A percentile compares a stretch with the other conserved stretches of the same genome.
Conservation (phyloP, 2,329 filamentous ascomycete species). For the Sporothrix luriei region DNA sequence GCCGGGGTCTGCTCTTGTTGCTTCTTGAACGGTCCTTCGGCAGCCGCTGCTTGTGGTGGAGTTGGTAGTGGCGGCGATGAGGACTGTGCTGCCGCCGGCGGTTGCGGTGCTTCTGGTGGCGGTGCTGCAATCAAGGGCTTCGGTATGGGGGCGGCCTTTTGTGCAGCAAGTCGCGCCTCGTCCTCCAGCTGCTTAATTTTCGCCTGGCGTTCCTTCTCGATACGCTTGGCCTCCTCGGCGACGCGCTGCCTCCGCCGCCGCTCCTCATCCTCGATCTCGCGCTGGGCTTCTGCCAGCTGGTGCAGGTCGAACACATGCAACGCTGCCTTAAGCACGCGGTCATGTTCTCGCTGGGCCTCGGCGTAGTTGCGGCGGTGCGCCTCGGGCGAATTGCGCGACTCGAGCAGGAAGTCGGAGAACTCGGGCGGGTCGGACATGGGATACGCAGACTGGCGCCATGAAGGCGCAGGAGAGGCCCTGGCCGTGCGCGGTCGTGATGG, state of each 20-base stretch:
- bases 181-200: slow-evolving; percentile 39
- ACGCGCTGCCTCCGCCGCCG: slow-evolving; percentile 36
- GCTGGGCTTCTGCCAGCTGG: slow-evolving; percentile 38
- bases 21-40: slow-evolving; percentile 3
- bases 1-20: neutral
- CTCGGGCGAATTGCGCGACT: slow-evolving; percentile 43
- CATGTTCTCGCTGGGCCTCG: slow-evolving; percentile 40
- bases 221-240: slow-evolving; percentile 39
- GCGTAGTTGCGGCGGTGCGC: slow-evolving; percentile 41
- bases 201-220: slow-evolving; percentile 35
- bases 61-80: slow-evolving; percentile 5
- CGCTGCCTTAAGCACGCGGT: slow-evolving; percentile 37
- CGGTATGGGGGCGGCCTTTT: slow-evolving; percentile 42
- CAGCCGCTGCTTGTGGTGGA: neutral
- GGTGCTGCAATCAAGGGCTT: slow-evolving; percentile 32
- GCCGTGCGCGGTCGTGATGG: slow-evolving; percentile 34
- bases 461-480: slow-evolving; percentile 2
- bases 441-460: slow-evolving; percentile 27
- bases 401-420: slow-evolving; percentile 39
- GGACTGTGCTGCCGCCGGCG: slow-evolving; percentile 32
- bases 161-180: slow-evolving; percentile 42
- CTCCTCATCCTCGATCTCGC: slow-evolving; percentile 38
- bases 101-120: slow-evolving; percentile 32
- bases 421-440: slow-evolving; percentile 33
- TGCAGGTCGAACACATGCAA: slow-evolving; percentile 37